A percentile compares a stretch with the other conserved stretches of the same genome.
Evolutionary conservation across 352 stramenopile genomes (phyloP).

Genomic region (Vaucheria bursata): DNA sequence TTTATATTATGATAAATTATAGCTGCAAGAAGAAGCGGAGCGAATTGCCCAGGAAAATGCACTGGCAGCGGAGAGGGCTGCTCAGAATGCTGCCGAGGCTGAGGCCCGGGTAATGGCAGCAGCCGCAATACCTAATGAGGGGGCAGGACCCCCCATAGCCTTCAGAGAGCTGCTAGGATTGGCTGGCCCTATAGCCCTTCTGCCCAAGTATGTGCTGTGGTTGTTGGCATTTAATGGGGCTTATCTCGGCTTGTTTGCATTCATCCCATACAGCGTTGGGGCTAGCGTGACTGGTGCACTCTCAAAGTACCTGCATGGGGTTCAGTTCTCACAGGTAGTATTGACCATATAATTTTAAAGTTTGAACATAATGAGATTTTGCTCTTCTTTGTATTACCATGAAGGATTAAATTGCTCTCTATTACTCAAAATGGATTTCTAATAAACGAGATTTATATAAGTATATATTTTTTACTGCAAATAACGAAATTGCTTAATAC

Average conservation of each 20-base stretch:
- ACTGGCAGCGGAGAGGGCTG: not conserved
- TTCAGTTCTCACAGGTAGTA: not conserved
- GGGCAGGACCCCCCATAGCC: constrained; percentile 71
- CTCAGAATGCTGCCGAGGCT: not conserved
- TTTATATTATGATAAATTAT: too few relatives aligned
- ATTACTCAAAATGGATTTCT: too few relatives aligned
- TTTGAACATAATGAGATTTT: too few relatives aligned
- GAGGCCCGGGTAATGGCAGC: not conserved
- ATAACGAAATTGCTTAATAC: too few relatives aligned
- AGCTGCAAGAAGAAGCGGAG: not conserved
- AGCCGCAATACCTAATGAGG: constrained; percentile 30
- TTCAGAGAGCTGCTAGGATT: constrained; percentile 94
- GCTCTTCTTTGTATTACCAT: too few relatives aligned
- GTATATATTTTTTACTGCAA: too few relatives aligned
- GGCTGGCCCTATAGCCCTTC: constrained; percentile 76
- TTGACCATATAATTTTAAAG: too few relatives aligned
- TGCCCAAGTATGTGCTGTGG: constrained; percentile 93
- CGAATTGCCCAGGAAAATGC: not conserved
- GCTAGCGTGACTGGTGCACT: constrained; percentile 48
- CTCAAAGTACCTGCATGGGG: constrained; percentile 34
- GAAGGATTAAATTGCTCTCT: too few relatives aligned
- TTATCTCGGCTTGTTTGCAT: constrained; percentile 89
- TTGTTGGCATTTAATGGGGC: constrained; percentile 91
- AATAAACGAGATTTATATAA: too few relatives aligned
- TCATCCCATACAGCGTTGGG: constrained; percentile 85